A percentile compares a stretch with the other conserved stretches of the same genome.
phyloP scores from a whole-genome alignment of 169 alveolate species.

The Eimeria acervulina region DNA sequence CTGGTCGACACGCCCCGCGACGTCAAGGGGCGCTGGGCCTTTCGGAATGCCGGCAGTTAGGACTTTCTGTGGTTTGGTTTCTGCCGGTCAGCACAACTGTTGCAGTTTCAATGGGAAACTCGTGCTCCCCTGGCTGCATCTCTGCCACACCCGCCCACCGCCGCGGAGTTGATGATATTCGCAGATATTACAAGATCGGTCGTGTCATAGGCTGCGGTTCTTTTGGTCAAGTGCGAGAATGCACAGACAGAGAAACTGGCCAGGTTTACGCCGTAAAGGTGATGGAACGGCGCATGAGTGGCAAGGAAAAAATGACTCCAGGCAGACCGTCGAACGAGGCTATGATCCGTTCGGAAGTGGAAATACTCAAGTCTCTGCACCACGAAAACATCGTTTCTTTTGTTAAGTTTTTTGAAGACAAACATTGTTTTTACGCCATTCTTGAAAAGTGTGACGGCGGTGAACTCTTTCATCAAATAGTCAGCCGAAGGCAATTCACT shows the following conservation, averaged over 20 bases:
- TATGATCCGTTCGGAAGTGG: constrained; percentile 89
- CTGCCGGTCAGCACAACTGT: constrained; percentile 53
- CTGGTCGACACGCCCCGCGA: constrained; percentile 57
- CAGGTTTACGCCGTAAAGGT: constrained; percentile 90
- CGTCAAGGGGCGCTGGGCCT: constrained; percentile 52
- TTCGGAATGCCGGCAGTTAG: constrained; percentile 64
- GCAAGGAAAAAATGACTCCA: constrained; percentile 73
- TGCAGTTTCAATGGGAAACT: constrained; percentile 71
- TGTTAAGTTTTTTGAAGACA: constrained; percentile 90
- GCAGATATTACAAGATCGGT: constrained; percentile 78
- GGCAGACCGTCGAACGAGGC: constrained; percentile 83
- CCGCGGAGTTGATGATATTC: constrained; percentile 80
- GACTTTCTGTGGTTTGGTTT: constrained; percentile 32
- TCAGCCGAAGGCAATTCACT: constrained; percentile 85
- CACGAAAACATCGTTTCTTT: constrained; percentile 77
- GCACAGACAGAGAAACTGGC: constrained; percentile 84
- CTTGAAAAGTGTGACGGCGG: constrained; percentile 92
- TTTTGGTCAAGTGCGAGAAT: constrained; percentile 89
- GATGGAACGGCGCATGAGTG: constrained; percentile 87
- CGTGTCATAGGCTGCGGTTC: constrained; percentile 84
- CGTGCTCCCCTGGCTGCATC: constrained; percentile 76
- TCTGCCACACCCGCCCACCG: constrained; percentile 69
- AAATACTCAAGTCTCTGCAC: constrained; percentile 88
- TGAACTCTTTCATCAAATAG: constrained; percentile 88
- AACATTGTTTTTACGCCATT: constrained; percentile 84